Evolutionary conservation across 2,329 filamentous ascomycete genomes (phyloP).

Genomic region (Botrytis elliptica): DNA sequence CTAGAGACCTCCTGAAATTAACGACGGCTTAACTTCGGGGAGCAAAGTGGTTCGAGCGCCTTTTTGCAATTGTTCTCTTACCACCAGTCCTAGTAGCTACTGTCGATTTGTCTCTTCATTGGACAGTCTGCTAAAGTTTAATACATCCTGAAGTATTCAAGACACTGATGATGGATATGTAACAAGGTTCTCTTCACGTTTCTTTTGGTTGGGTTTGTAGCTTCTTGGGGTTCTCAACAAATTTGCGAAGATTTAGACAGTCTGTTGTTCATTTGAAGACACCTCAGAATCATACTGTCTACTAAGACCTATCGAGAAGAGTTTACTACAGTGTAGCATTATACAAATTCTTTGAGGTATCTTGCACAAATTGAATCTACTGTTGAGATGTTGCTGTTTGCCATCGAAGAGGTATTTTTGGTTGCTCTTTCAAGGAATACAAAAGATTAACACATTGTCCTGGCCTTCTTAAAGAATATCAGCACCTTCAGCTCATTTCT

Average conservation of each 20-base stretch:
- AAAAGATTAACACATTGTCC: neutral
- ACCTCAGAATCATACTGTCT: neutral
- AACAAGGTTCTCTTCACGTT: neutral
- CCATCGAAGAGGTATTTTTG: neutral
- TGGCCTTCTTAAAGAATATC: rapidly evolving
- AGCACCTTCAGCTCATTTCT: neutral
- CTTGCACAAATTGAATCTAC: neutral
- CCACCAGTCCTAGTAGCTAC: neutral
- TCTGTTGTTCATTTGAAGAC: neutral
- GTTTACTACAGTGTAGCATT: neutral
- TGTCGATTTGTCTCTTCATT: neutral
- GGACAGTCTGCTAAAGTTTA: neutral
- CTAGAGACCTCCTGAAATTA: conserved; percentile 2
- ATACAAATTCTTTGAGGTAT: neutral
- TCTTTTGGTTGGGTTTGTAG: neutral
- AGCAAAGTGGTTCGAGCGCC: neutral
- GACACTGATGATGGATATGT: neutral
- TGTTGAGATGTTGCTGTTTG: neutral
- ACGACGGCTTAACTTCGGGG: neutral
- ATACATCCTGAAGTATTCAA: neutral
- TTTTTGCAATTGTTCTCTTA: neutral
- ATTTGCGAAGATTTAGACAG: neutral
- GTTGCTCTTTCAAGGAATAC: neutral
- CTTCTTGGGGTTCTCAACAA: neutral
- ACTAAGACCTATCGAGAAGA: neutral